These are phyloP conservation scores for Termitomyces sp. DNA, from an alignment of 768 basidiomycete species.

Conservation along the genomic window DNA sequence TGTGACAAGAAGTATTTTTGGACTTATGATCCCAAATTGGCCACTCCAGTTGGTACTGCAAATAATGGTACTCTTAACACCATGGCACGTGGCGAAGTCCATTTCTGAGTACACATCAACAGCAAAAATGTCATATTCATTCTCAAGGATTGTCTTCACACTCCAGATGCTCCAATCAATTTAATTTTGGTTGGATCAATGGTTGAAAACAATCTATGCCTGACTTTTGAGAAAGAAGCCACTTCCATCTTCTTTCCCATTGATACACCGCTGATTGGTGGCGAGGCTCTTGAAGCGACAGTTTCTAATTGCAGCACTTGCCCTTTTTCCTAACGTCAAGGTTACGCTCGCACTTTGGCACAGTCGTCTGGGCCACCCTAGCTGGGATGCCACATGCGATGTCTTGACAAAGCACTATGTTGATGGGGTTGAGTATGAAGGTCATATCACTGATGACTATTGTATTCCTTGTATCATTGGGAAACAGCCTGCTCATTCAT, in stretches of 20 bases:
- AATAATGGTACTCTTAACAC: no score
- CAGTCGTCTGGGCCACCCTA: not conserved
- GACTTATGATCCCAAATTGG: no score
- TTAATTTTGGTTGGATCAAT: slow-evolving; percentile 18
- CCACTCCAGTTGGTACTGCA: no score
- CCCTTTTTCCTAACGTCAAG: not conserved
- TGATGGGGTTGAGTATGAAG: no score
- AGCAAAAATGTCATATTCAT: no score
- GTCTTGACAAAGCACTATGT: no score
- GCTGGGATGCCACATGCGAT: not conserved
- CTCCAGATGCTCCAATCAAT: slow-evolving; percentile 17
- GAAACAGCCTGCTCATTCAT: no score
- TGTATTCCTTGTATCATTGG: no score
- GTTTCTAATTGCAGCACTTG: not conserved
- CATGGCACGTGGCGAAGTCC: no score
- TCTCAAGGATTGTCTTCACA: not conserved
- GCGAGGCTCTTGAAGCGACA: not conserved
- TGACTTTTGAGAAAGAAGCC: not conserved
- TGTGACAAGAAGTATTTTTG: no score
- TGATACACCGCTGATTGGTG: not conserved
- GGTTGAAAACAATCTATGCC: not conserved
- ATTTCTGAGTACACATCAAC: no score
- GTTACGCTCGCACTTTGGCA: not conserved
- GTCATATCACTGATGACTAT: no score
- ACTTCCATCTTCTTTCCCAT: not conserved